Evolutionary conservation across 2,329 filamentous ascomycete genomes (phyloP).

Genomic region (Verticillium longisporum): DNA sequence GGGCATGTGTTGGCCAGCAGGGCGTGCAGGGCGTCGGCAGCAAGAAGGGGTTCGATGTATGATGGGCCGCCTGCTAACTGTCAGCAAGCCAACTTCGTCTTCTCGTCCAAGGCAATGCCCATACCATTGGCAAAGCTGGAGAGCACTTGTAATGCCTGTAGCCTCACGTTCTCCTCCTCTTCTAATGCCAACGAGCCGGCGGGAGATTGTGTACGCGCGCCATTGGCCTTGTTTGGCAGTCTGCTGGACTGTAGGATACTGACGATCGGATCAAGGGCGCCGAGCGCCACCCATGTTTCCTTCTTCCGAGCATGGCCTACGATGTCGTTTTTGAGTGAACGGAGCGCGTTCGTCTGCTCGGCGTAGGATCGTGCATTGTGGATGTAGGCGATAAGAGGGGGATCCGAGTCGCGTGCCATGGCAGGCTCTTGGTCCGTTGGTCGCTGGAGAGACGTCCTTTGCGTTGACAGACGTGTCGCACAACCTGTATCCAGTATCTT

Average conservation of each 20-base stretch:
- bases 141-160: constrained; percentile 80
- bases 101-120: constrained; percentile 10
- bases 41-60: constrained; percentile 69
- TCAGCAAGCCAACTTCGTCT: constrained; percentile 1
- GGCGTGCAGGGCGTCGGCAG: constrained; percentile 59
- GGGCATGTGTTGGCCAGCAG: constrained; percentile 66
- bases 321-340: constrained; percentile 78
- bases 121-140: constrained; percentile 79
- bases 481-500: background rate
- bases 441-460: background rate
- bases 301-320: constrained; percentile 86
- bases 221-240: constrained; percentile 24
- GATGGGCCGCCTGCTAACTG: constrained; percentile 60
- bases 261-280: constrained; percentile 56
- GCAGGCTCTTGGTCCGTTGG: background rate
- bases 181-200: constrained; percentile 33
- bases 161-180: constrained; percentile 59
- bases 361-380: constrained; percentile 42
- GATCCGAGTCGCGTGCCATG: constrained; percentile 49
- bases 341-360: constrained; percentile 56
- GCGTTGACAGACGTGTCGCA: background rate
- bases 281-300: constrained; percentile 65
- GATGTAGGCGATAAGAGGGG: constrained; percentile 50
- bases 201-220: constrained; percentile 19
- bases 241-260: constrained; percentile 33